These are phyloP conservation scores for Fusarium miscanthi DNA, from an alignment of 2,329 filamentous ascomycete species.

Conservation along the genomic window DNA sequence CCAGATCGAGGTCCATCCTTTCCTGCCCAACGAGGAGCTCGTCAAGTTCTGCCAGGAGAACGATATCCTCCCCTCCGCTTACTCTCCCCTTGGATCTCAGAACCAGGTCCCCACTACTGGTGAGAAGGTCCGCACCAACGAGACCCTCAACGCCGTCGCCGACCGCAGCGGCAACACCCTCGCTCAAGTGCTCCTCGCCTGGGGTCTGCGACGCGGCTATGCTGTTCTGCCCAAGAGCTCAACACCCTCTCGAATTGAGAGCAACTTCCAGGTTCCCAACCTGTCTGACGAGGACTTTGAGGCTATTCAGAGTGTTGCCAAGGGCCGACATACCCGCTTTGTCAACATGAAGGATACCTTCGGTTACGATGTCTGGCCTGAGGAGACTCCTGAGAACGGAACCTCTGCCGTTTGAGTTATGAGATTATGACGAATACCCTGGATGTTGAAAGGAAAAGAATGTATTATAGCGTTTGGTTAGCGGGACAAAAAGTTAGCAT, in stretches of 20 bases:
- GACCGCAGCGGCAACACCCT: conserved; percentile 62
- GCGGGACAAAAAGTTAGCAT: conserved; percentile 18
- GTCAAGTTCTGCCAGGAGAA: conserved; percentile 64
- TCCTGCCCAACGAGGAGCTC: conserved; percentile 60
- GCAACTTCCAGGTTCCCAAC: conserved; percentile 42
- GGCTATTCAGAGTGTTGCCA: conserved; percentile 51
- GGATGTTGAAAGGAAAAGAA: background rate
- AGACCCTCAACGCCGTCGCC: conserved; percentile 61
- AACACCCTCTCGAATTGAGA: conserved; percentile 69
- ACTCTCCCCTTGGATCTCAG: conserved; percentile 72
- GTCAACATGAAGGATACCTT: conserved; percentile 88
- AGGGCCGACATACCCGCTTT: conserved; percentile 75
- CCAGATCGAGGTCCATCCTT: conserved; percentile 55
- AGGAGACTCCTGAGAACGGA: conserved; percentile 55
- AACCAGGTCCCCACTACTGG: conserved; percentile 44
- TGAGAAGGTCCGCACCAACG: conserved; percentile 49
- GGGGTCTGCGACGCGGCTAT: conserved; percentile 74
- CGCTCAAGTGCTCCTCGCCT: conserved; percentile 64
- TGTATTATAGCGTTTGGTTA: conserved; percentile 28
- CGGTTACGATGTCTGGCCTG: conserved; percentile 77
- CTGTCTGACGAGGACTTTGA: conserved; percentile 66
- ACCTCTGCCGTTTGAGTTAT: conserved; percentile 30
- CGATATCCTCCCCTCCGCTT: conserved; percentile 63
- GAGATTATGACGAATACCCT: conserved; percentile 34
- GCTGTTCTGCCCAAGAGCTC: conserved; percentile 77